Evolutionary conservation across 495 filamentous ascomycete genomes (phyloP), one percentile per base, ranked within the genome.

Genomic region (Hypoxylon subgilvum): DNA sequence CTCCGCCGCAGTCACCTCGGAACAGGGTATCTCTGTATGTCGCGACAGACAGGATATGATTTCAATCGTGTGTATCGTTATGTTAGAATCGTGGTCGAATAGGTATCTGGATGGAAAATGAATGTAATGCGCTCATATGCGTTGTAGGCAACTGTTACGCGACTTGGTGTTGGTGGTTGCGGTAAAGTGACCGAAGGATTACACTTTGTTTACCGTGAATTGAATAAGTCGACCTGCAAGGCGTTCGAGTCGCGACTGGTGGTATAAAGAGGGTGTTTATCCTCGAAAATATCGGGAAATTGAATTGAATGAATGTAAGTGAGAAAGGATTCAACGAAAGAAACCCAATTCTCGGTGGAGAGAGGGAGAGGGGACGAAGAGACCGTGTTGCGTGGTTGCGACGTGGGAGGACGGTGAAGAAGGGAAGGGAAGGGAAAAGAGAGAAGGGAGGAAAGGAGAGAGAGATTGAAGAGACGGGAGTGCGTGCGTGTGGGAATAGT

Each of bases 341-440:
- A 63, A 58, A 41, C 57, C 57, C 61, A 58, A 63, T 63, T 63
- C 54, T 66, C 60, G 8, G 50, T 51, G 51, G 32, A 27, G 40
- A 48, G 39, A 21, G 49, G 39, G 52, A 31, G 52, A 46, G 52
- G 47, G 51, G 45, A 48, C 41, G 52, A 42, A 42, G 55, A 67
- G 64, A 68, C 56, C 54, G 64, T 32, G 61, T 56, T n/a, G 61
- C 31, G 55, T 27, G 56, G 55, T 61, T 61, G 71, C 69, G 66
- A 67, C 69, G 74, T 72, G 40, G 69, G 53, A 36, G 47, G 45
- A 61, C 52, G 49, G 63, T 57, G 53, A 67, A 54, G 55, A 63
- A 63, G 46, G 57, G 39, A 57, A 57, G 38, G 54, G 35, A 40
- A 60, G 57, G 57, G 36, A 57, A 53, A 50, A 65, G 46, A 61